These are phyloP conservation scores for Coniochaeta ligniaria DNA, from an alignment of 2,329 filamentous ascomycete species.

Conservation along the genomic window DNA sequence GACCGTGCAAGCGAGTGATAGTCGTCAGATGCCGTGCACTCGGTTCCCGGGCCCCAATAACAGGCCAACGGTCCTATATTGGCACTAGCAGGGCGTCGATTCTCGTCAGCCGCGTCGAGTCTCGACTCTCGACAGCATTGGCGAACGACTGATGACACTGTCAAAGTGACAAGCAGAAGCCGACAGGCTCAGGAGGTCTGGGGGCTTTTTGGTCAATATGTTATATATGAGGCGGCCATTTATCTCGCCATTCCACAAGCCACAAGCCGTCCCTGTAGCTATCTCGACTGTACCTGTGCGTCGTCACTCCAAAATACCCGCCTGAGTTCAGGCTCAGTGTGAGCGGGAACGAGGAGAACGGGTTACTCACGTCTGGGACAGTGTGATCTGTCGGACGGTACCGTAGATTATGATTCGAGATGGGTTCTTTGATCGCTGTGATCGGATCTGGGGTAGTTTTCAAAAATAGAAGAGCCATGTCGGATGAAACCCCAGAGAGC, in stretches of 20 bases:
- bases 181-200: not conserved
- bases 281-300: not conserved
- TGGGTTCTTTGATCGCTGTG: not conserved
- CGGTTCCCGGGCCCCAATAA: not conserved
- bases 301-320: not conserved
- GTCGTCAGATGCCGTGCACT: not conserved
- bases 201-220: not conserved
- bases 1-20: not conserved
- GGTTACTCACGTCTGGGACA: not conserved
- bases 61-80: not conserved
- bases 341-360: not conserved
- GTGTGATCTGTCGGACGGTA: not conserved
- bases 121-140: too few relatives aligned
- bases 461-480: not conserved
- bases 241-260: not conserved
- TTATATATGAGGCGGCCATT: not conserved
- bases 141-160: not conserved
- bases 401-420: not conserved
- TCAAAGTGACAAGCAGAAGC: not conserved
- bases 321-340: not conserved
- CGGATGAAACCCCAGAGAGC: not conserved
- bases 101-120: too few relatives aligned
- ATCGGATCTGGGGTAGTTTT: not conserved
- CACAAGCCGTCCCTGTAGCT: not conserved
- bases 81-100: not conserved